phyloP scores from a whole-genome alignment of 106 monocot species.

The Allium cepa region DNA sequence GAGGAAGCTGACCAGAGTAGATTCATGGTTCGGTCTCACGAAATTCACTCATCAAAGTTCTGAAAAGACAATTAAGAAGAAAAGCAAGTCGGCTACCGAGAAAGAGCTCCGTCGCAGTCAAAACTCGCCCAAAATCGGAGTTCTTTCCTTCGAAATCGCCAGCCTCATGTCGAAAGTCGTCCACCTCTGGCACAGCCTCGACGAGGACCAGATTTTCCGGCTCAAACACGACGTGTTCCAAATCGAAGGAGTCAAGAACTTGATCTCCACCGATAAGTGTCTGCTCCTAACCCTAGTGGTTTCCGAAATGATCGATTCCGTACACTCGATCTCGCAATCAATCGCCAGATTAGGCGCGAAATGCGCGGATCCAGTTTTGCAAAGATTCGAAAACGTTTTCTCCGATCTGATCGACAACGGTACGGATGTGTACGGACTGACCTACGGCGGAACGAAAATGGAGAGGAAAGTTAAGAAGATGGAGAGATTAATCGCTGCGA shows the following conservation, averaged over 20 bases:
- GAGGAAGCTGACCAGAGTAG: not conserved
- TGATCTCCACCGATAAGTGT: slow-evolving; percentile 53
- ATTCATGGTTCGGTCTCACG: slow-evolving; percentile 1
- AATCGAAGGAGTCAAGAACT: slow-evolving; percentile 47
- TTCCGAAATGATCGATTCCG: slow-evolving; percentile 45
- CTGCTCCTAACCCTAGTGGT: slow-evolving; percentile 45
- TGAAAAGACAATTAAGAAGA: not conserved
- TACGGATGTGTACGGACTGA: slow-evolving; percentile 18
- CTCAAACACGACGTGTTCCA: slow-evolving; percentile 29
- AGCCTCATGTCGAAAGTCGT: slow-evolving; percentile 41
- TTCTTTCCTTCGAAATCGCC: slow-evolving; percentile 59
- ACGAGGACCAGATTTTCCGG: slow-evolving; percentile 19
- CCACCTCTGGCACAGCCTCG: slow-evolving; percentile 56
- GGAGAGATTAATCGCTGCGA: slow-evolving; percentile 45
- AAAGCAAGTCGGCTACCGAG: not conserved
- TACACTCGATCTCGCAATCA: slow-evolving; percentile 26
- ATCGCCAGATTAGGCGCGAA: slow-evolving; percentile 31
- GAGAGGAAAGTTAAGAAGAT: slow-evolving; percentile 50
- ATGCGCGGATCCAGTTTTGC: slow-evolving; percentile 53
- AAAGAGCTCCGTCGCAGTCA: not conserved
- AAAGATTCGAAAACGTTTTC: slow-evolving; percentile 31
- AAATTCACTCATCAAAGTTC: not conserved
- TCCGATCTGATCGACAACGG: slow-evolving; percentile 22
- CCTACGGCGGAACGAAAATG: slow-evolving; percentile 31
- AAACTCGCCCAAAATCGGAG: slow-evolving; percentile 16